Conservation (phyloP, 2,329 filamentous ascomycete species). For the Monilinia polystroma region DNA sequence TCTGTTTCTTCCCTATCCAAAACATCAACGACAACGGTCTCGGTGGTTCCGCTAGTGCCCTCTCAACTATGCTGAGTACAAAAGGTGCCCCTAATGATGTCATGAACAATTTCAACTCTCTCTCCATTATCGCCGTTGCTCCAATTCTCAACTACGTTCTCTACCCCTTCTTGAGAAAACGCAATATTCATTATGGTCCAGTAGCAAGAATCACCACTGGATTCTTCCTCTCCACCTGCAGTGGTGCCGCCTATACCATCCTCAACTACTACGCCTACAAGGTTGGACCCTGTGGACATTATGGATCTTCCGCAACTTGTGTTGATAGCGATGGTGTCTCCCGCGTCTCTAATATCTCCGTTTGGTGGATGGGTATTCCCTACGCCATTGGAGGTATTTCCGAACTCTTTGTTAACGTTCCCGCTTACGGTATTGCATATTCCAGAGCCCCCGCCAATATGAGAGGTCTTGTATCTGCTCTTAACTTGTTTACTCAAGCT, state of each 20-base stretch:
- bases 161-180: slow-evolving; percentile 65
- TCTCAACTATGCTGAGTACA: slow-evolving; percentile 60
- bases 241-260: slow-evolving; percentile 57
- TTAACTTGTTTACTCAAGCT: slow-evolving; percentile 50
- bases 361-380: slow-evolving; percentile 57
- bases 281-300: slow-evolving; percentile 56
- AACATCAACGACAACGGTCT: slow-evolving; percentile 45
- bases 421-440: slow-evolving; percentile 53
- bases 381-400: slow-evolving; percentile 53
- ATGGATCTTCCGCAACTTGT: slow-evolving; percentile 34
- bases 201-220: slow-evolving; percentile 72
- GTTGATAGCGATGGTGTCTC: slow-evolving; percentile 31
- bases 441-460: slow-evolving; percentile 52
- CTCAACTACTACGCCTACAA: slow-evolving; percentile 64
- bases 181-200: slow-evolving; percentile 65
- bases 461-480: slow-evolving; percentile 51
- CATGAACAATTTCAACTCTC: slow-evolving; percentile 72
- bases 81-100: slow-evolving; percentile 75
- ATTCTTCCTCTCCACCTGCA: slow-evolving; percentile 62
- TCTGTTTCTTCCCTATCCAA: slow-evolving; percentile 53
- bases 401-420: slow-evolving; percentile 53
- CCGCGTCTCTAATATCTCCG: slow-evolving; percentile 44
- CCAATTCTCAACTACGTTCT: slow-evolving; percentile 65
- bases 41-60: slow-evolving; percentile 50
- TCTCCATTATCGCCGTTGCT: slow-evolving; percentile 71